Evolutionary conservation across 2,329 filamentous ascomycete genomes (phyloP), one percentile per base, ranked within the genome.

Genomic region (Diaporthe longicolla): DNA sequence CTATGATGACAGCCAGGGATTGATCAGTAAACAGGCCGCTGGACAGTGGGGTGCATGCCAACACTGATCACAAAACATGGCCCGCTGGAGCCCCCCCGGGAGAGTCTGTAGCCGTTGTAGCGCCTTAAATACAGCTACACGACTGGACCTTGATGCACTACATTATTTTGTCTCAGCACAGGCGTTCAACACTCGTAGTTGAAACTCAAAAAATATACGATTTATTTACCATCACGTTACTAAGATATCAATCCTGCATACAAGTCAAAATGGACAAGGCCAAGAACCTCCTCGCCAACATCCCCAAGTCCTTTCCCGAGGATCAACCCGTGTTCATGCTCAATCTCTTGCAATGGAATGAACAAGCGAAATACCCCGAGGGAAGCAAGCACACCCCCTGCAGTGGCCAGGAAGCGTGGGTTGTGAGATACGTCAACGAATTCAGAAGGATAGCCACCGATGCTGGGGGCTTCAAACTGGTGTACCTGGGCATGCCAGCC

Each of bases 361-460:
- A 54, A 17, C n/a, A 54, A 54, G 50, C 50, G 50, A 24, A 54
- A 17, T 54, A 54, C 6, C 50, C 50, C 24, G 11, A 24, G 13
- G 50, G 50, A 54, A 54, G 50, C 50, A 54, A 54, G n/a, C 50
- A 54, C 24, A 29, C 50, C 13, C 50, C 50, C 9, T 54, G 50
- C 50, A 54, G 50, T 26, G 50, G 50, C n/a, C 50, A 54, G 50
- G n/a, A 54, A 26, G 50, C 50, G 3, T 54, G 50, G 50, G 24
- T 54, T 7, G n/a, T 17, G 24, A 54, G 50, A 54, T 54, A 54
- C 50, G 50, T 26, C n/a, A 29, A 15, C 11, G 50, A 29, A 54
- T 54, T 54, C 50, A 24, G 7, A 24, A 54, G 11, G 26, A n/a
- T 26, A 11, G 24, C 50, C 10, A 26, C 24, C 50, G 50, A 54